Conservation (phyloP, 495 filamentous ascomycete genomes). For the Achaetomiella virescens region DNA sequence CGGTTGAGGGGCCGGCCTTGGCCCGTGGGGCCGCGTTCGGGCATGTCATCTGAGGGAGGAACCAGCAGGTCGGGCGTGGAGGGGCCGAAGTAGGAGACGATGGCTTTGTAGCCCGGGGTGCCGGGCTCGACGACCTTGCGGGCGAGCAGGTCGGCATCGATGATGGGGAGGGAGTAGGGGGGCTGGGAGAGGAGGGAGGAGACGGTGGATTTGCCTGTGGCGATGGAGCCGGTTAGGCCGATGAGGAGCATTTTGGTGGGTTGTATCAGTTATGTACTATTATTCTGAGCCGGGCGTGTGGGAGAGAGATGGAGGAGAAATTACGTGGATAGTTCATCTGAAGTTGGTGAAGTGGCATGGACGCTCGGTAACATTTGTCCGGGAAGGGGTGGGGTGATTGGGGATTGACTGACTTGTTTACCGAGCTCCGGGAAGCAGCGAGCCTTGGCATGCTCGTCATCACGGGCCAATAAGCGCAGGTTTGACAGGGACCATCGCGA, state of each 20-base stretch:
- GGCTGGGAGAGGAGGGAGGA: slow-evolving; percentile 70
- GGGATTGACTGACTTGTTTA: neutral
- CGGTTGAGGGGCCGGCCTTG: slow-evolving; percentile 72
- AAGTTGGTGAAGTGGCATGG: too few species aligned
- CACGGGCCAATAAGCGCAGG: neutral
- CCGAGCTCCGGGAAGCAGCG: slow-evolving; percentile 1
- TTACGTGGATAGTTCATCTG: neutral
- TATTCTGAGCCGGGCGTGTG: neutral
- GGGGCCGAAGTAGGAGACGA: slow-evolving; percentile 70
- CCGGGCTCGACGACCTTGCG: slow-evolving; percentile 89
- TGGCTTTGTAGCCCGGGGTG: slow-evolving; percentile 70
- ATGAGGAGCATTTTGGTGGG: slow-evolving; percentile 73
- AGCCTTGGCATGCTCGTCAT: slow-evolving; percentile 11
- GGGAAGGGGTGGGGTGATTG: neutral
- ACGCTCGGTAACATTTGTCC: neutral
- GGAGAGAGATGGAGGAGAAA: neutral
- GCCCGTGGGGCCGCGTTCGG: slow-evolving; percentile 36
- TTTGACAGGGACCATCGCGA: neutral
- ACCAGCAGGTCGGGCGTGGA: slow-evolving; percentile 80
- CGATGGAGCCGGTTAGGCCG: slow-evolving; percentile 94
- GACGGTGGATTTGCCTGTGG: slow-evolving; percentile 96
- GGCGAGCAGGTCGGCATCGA: slow-evolving; percentile 91
- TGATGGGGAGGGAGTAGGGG: slow-evolving; percentile 81
- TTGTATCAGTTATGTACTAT: neutral
- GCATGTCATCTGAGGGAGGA: slow-evolving; percentile 38